These are phyloP conservation scores for Trichosporon coremiiforme DNA, from an alignment of 1,284 basidiomycete species.

Conservation along the genomic window DNA sequence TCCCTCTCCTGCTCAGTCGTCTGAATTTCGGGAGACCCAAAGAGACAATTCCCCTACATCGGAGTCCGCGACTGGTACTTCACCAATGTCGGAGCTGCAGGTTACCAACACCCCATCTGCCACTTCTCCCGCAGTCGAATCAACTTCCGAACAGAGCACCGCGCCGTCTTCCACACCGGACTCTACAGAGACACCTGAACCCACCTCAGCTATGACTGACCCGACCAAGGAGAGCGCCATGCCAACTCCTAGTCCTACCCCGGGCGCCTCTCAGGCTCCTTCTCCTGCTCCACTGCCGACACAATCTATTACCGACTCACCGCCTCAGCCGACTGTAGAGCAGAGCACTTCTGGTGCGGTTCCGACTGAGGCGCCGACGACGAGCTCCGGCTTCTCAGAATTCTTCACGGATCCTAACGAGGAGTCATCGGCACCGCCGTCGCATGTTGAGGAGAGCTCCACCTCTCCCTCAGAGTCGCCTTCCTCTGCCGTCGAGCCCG, in stretches of 20 bases:
- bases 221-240: neutral
- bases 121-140: neutral
- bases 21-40: neutral
- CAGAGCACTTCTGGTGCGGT: neutral
- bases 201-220: neutral
- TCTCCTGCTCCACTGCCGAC: neutral
- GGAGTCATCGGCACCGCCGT: neutral
- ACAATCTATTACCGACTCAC: neutral
- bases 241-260: neutral
- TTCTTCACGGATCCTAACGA: neutral
- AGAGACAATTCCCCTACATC: neutral
- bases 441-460: neutral
- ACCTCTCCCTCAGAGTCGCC: neutral
- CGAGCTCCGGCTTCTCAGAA: neutral
- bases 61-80: neutral
- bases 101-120: neutral
- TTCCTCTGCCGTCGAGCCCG: neutral
- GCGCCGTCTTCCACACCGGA: neutral
- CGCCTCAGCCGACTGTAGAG: neutral
- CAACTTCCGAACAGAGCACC: neutral
- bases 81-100: neutral
- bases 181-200: neutral
- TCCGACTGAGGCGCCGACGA: neutral
- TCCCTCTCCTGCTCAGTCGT: neutral
- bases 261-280: neutral